Evolutionary conservation across 139 green algal species (phyloP), one percentile per base, ranked within the genome.

Genomic region (Desmodesmus armatus): DNA sequence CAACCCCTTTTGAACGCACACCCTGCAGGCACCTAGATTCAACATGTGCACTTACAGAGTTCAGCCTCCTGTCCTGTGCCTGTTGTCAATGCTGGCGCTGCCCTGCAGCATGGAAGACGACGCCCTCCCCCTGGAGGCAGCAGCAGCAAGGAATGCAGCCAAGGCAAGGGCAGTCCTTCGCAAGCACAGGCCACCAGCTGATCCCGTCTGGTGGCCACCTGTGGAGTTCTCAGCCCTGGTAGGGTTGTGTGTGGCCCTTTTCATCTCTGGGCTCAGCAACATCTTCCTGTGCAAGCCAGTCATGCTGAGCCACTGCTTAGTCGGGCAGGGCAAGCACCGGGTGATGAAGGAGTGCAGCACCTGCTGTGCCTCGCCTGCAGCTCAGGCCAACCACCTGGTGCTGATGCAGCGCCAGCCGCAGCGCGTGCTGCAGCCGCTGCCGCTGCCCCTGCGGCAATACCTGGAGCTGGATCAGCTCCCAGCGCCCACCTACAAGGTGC

Each of bases 51-150:
- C n/a, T n/a, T n/a, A n/a, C n/a, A n/a, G n/a, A n/a, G n/a, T n/a
- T n/a, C n/a, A n/a, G n/a, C n/a, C n/a, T n/a, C n/a, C n/a, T n/a
- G n/a, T n/a, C n/a, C n/a, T n/a, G n/a, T n/a, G n/a, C n/a, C n/a
- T n/a, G n/a, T n/a, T n/a, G n/a, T n/a, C n/a, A n/a, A n/a, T n/a
- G n/a, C n/a, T n/a, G n/a, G n/a, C n/a, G n/a, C n/a, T n/a, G n/a
- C n/a, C n/a, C 49, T 67, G 73, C 74, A 81, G 74, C 49, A 81
- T 81, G 9, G 74, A 81, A 21, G 74, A 81, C 49, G 74, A 77
- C 39, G 23, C 53, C 2, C 53, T 25, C 0, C 49, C 75, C 0
- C n/a, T 29, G 4, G 29, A 75, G 2, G 41, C 39, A 0, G 78
- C 84, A 62, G 77, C 77, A 47, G 35, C 77, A 35, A 80, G 79